Base-by-base conservation (phyloP, 2,329 filamentous ascomycete genomes). In the Chaetomiaceae sp. region DNA sequence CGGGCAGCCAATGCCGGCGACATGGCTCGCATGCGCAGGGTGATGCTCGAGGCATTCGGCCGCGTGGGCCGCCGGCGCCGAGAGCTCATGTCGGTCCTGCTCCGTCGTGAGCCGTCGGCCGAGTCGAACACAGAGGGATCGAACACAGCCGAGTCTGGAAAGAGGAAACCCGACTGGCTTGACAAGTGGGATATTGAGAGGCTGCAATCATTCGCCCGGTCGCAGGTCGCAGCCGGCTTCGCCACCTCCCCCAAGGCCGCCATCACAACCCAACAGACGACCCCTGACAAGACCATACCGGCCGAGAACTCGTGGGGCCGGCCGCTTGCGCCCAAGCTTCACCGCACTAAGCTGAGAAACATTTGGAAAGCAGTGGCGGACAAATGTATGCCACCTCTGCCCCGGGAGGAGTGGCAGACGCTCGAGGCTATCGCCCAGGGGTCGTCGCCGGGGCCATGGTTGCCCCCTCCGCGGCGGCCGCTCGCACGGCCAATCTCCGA, bases 1-100 rank as follows among this genome's bases (percentile, higher is more conserved):
- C 71, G 74, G 30, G 76, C 76, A 3, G 79, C 79, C 56, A 78
- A 78, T 55, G 62, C 67, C 10, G 81, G 81, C 30, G 69, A 79
- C 53, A 53, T 68, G 30, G 44, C 55, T 0, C 72, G 73, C 44
- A 72, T 84, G 68, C 63, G 68, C 25, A 67, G 63, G 9, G 64
- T 85, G 8, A 67, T 82, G 27, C 58, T 69, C 38, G 61, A 71
- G 17, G 74, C 71, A 1, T 81, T 82, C 58, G 82, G 77, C 6
- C 72, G 81, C 25, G 58, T 65, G 0, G 82, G 82, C 16, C 70
- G 68, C 49, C 68, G 76, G 30, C 71, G 80, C 38, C 73, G 77
- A 13, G 61, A 73, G 44, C 68, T 85, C 2, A 56, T 78, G 34
- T 56, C 65, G 0, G 56, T 69, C 0, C 65, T 80, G 54, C 55